Percentiles rank a stretch among this genome's conserved stretches.
phyloP scores from a whole-genome alignment of 352 stramenopile species.

The Pythium rishiriense region DNA sequence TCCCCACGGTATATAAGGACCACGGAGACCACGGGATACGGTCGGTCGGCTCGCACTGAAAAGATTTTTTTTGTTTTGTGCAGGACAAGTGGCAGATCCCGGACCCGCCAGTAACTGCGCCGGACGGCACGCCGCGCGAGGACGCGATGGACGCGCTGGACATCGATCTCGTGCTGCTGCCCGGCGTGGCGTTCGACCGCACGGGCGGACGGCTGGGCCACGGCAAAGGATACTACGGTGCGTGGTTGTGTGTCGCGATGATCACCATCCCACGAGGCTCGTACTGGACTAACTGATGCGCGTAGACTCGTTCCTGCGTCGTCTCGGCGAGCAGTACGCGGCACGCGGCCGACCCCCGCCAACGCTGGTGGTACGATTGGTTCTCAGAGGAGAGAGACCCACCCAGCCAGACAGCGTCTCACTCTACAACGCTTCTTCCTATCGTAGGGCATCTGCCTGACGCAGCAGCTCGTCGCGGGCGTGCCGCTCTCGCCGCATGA shows the following conservation, averaged over 20 bases:
- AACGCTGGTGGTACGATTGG: slow-evolving; percentile 56
- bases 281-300: no score
- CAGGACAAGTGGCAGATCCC: slow-evolving; percentile 91
- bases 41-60: no score
- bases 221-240: slow-evolving; percentile 89
- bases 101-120: slow-evolving; percentile 50
- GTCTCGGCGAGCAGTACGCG: slow-evolving; percentile 49
- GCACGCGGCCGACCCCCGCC: slow-evolving; percentile 40
- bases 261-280: no score
- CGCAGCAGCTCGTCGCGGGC: slow-evolving; percentile 55
- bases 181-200: slow-evolving; percentile 81
- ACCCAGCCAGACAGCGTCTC: no score
- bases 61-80: no score
- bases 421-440: neutral
- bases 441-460: slow-evolving; percentile 74
- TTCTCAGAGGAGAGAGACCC: no score
- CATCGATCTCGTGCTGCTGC: slow-evolving; percentile 80
- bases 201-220: slow-evolving; percentile 79
- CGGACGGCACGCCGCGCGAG: slow-evolving; percentile 30
- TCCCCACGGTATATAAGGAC: slow-evolving; percentile 61
- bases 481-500: slow-evolving; percentile 71
- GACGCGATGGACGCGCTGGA: slow-evolving; percentile 50
- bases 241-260: no score
- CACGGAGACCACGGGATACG: no score
- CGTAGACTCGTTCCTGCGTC: slow-evolving; percentile 73